A percentile compares a stretch with the other conserved stretches of the same genome.
Conservation (phyloP, 441 rosid genomes). For the Populus hybrid region DNA sequence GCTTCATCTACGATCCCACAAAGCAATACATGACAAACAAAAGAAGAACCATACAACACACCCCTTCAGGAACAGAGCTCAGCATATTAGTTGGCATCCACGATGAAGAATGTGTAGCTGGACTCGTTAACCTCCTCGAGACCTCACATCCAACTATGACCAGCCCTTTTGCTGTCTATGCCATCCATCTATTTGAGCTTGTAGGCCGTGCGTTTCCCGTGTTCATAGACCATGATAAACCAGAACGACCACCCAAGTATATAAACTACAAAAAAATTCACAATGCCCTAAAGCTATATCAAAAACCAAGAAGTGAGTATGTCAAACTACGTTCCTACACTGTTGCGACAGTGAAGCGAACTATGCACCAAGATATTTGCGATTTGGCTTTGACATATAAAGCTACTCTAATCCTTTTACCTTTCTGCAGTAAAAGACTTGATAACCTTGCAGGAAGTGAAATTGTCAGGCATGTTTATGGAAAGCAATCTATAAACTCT, state of each 20-base stretch:
- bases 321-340: slow-evolving; percentile 46
- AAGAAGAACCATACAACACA: slow-evolving; percentile 73
- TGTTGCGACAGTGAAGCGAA: slow-evolving; percentile 38
- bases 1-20: slow-evolving; percentile 60
- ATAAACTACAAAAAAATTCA: slow-evolving; percentile 31
- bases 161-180: slow-evolving; percentile 43
- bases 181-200: slow-evolving; percentile 53
- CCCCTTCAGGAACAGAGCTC: slow-evolving; percentile 36
- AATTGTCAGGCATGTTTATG: slow-evolving; percentile 22
- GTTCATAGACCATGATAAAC: slow-evolving; percentile 45
- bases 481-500: slow-evolving; percentile 28
- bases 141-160: slow-evolving; percentile 43
- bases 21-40: slow-evolving; percentile 64
- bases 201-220: slow-evolving; percentile 50
- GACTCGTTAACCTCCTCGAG: slow-evolving; percentile 52
- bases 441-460: slow-evolving; percentile 30
- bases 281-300: slow-evolving; percentile 39
- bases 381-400: slow-evolving; percentile 50
- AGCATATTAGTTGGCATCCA: slow-evolving; percentile 44
- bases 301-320: slow-evolving; percentile 30
- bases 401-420: slow-evolving; percentile 54
- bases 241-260: slow-evolving; percentile 16
- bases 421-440: slow-evolving; percentile 35
- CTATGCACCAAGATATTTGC: slow-evolving; percentile 73
- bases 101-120: slow-evolving; percentile 36